Conservation (phyloP, 306 rosid species). For the Cucurbita maxima region DNA sequence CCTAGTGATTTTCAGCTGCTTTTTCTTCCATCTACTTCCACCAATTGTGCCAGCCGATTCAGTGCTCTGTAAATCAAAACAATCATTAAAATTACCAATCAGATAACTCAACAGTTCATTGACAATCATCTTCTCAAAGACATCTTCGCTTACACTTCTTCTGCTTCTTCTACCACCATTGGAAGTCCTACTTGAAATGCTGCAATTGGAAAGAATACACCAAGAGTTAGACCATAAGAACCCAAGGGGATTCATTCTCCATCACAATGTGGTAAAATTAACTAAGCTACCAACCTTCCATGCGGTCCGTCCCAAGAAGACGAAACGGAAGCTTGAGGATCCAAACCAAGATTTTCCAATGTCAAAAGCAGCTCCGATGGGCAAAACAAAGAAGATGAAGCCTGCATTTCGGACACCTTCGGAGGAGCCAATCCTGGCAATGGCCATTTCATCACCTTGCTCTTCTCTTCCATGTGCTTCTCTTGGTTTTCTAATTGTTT, state of each 20-base stretch:
- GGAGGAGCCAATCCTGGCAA: constrained; percentile 62
- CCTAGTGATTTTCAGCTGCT: constrained; percentile 45
- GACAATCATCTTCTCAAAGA: neutral
- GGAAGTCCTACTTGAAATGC: constrained; percentile 59
- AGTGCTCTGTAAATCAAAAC: constrained; percentile 40
- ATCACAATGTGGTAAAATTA: neutral
- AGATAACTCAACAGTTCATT: constrained; percentile 5
- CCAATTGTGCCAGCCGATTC: constrained; percentile 45
- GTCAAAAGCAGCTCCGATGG: constrained; percentile 44
- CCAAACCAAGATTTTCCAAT: constrained; percentile 60
- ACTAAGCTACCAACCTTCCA: constrained; percentile 44
- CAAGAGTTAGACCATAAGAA: constrained; percentile 9
- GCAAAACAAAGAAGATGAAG: constrained; percentile 30
- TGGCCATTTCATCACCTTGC: constrained; percentile 57
- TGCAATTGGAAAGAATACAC: constrained; percentile 10
- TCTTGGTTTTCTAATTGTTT: constrained; percentile 2
- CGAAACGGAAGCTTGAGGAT: constrained; percentile 28
- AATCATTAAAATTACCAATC: neutral
- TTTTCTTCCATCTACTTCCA: constrained; percentile 61
- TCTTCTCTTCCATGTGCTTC: constrained; percentile 15
- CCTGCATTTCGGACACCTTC: constrained; percentile 21
- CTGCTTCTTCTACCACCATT: constrained; percentile 52
- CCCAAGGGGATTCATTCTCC: neutral
- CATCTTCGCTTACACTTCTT: constrained; percentile 56
- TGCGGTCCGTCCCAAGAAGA: constrained; percentile 63